Evolutionary conservation across 306 rosid species (phyloP).

Genomic region (Hippophae gyantsensis): DNA sequence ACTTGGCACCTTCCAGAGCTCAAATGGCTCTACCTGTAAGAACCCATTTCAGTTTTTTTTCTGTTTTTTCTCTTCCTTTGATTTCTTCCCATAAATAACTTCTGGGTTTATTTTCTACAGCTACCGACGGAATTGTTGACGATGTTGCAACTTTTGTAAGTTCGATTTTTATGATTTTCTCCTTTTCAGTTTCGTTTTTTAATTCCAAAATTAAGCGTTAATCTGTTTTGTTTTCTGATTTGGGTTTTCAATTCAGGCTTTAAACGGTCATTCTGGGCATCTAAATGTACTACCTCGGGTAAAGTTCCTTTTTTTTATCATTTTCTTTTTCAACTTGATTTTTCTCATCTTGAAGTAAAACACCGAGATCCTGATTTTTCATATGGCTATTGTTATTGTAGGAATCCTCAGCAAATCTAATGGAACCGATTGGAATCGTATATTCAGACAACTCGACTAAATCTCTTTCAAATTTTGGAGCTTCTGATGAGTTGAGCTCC

Average conservation of each 20-base stretch:
- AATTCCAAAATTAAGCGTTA: too few relatives aligned
- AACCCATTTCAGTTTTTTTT: background rate
- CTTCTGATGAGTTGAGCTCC: conserved; percentile 8
- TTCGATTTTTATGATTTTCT: background rate
- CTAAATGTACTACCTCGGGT: conserved; percentile 80
- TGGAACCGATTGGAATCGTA: conserved; percentile 62
- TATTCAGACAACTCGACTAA: conserved; percentile 31
- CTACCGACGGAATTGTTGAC: conserved; percentile 40
- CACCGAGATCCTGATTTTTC: conserved; percentile 11
- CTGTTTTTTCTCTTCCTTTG: background rate
- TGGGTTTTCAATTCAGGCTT: conserved; percentile 27
- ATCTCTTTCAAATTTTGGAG: conserved; percentile 22
- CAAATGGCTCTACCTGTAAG: conserved; percentile 47
- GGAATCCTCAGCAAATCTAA: conserved; percentile 45
- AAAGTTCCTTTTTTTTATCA: background rate
- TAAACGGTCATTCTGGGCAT: conserved; percentile 46
- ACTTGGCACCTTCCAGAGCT: conserved; percentile 38
- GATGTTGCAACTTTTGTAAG: conserved; percentile 68
- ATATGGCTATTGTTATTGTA: conserved; percentile 24
- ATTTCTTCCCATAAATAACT: background rate
- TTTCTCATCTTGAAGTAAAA: background rate
- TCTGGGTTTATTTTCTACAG: conserved; percentile 28
- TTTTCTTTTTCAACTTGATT: background rate
- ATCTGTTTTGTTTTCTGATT: background rate
- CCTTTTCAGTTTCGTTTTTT: background rate